Evolutionary conservation across 352 stramenopile species (phyloP).

Genomic region (Phytophthora europaea): DNA sequence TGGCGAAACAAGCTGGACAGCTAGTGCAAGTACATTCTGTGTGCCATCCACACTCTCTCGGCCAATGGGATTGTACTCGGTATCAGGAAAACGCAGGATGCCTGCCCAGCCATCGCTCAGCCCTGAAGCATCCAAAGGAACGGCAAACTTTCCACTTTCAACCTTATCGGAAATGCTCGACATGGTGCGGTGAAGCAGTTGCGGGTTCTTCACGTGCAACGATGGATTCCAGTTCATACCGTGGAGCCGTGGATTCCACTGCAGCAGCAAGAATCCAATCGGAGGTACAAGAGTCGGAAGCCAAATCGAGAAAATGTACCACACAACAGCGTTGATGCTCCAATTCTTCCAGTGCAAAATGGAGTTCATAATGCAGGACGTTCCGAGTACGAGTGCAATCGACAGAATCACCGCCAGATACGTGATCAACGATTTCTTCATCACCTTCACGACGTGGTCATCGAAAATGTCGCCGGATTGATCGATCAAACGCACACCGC

Average conservation of each 20-base stretch:
- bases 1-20: constrained; percentile 71
- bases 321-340: constrained; percentile 78
- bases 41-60: constrained; percentile 63
- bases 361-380: constrained; percentile 69
- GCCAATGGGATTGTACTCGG: constrained; percentile 74
- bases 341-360: constrained; percentile 72
- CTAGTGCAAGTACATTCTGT: constrained; percentile 85
- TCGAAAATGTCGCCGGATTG: constrained; percentile 81
- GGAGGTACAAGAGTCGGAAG: constrained; percentile 79
- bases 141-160: constrained; percentile 42
- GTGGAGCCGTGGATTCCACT: constrained; percentile 86
- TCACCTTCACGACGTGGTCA: constrained; percentile 75
- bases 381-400: constrained; percentile 73
- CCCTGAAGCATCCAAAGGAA: constrained; percentile 40
- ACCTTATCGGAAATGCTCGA: constrained; percentile 62
- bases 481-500: constrained; percentile 75
- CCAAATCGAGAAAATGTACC: constrained; percentile 87
- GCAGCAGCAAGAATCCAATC: constrained; percentile 81
- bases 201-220: constrained; percentile 58
- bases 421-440: constrained; percentile 84
- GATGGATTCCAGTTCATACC: constrained; percentile 78
- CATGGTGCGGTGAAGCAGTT: constrained; percentile 42
- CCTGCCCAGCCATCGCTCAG: constrained; percentile 77
- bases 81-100: constrained; percentile 79
- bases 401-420: constrained; percentile 81